Conservation (phyloP, 78 protist species). For the Dictyostelium firmibasis region DNA sequence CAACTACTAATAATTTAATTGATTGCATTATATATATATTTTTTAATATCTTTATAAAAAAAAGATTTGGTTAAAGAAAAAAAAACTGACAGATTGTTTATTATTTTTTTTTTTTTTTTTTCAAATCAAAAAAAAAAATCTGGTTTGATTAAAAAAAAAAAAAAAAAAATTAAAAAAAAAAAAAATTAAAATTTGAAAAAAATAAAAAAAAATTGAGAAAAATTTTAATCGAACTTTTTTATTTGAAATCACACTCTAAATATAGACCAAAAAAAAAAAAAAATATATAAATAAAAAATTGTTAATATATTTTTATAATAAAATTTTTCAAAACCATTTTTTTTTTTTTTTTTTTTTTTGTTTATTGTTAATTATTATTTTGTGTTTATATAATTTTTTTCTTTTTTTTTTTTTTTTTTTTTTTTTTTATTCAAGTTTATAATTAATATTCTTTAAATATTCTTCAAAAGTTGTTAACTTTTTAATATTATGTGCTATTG, state of each 20-base stretch:
- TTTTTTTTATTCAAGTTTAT: not conserved
- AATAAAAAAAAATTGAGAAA: not conserved
- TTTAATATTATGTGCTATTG: not conserved
- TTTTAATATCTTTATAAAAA: not conserved
- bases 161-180: not conserved
- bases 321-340: not conserved
- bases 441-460: not conserved
- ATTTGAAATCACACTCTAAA: not conserved
- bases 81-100: not conserved
- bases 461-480: conserved; percentile 8
- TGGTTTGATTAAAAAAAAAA: not conserved
- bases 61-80: not conserved
- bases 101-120: no score
- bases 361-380: not conserved
- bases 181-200: not conserved
- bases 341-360: no score
- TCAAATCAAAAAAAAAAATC: not conserved
- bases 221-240: not conserved
- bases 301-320: no score
- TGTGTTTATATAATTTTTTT: not conserved
- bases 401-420: no score
- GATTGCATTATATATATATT: conserved; percentile 70
- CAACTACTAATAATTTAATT: conserved; percentile 88
- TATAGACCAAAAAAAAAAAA: not conserved
- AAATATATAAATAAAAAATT: no score